Conservation (phyloP, 140 eudicot species). For the Cichorium intybus region DNA sequence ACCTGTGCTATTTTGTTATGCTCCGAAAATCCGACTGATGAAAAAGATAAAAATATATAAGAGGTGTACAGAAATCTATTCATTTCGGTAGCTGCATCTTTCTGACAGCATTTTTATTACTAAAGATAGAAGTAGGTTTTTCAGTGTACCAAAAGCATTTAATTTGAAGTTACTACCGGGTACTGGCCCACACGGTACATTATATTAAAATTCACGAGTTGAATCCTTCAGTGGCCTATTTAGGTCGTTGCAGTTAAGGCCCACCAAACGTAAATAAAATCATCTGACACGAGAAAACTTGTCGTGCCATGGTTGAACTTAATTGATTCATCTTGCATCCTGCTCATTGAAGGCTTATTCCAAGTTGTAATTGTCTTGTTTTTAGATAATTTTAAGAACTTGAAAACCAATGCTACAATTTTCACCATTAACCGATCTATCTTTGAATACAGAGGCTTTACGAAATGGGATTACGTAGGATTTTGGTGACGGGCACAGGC, state of each 20-base stretch:
- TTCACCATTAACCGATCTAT: background rate
- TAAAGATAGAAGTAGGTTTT: conserved; percentile 33
- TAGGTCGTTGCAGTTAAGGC: conserved; percentile 6
- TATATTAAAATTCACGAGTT: background rate
- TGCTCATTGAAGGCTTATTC: background rate
- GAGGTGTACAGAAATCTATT: background rate
- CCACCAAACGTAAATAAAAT: conserved; percentile 3
- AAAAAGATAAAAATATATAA: background rate
- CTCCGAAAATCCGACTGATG: no score
- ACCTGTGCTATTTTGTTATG: background rate
- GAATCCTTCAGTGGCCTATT: background rate
- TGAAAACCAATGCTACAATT: background rate
- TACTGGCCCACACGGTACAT: conserved; percentile 13
- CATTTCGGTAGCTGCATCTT: conserved; percentile 15
- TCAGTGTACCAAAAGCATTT: conserved; percentile 19
- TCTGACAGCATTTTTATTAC: conserved; percentile 28
- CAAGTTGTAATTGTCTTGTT: background rate
- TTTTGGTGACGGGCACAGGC: conserved; percentile 63
- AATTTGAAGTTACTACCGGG: conserved; percentile 21
- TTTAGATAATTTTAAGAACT: background rate
- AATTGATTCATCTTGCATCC: background rate
- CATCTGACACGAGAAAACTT: conserved; percentile 4
- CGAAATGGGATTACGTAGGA: conserved; percentile 50
- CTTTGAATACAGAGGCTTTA: conserved; percentile 42
- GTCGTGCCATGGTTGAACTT: background rate